Evolutionary conservation across 1,284 basidiomycete genomes (phyloP).

Genomic region (Apiotrichum montevideense): DNA sequence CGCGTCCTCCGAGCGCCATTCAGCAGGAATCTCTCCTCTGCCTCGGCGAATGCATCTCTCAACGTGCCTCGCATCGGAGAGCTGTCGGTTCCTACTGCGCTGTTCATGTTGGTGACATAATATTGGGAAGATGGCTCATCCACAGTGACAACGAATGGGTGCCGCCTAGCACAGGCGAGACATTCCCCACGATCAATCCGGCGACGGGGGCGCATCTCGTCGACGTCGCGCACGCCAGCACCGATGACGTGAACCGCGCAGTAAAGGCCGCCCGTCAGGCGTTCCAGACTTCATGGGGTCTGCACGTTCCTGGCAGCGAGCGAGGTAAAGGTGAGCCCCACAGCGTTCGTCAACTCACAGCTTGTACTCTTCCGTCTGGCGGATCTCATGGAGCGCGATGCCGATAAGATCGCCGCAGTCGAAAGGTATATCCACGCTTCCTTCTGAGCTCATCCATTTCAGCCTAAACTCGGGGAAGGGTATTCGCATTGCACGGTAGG

Average conservation of each 20-base stretch:
- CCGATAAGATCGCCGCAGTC: slow-evolving; percentile 60
- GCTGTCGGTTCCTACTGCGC: slow-evolving; percentile 65
- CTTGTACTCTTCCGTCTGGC: slow-evolving; percentile 71
- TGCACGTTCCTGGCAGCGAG: slow-evolving; percentile 74
- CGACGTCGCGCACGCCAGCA: slow-evolving; percentile 30
- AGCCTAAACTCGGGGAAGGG: slow-evolving; percentile 72
- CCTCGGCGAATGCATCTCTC: slow-evolving; percentile 13
- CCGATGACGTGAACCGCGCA: slow-evolving; percentile 69
- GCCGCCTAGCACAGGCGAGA: slow-evolving; percentile 16
- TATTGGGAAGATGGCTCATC: neutral
- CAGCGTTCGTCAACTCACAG: no score
- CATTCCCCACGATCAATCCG: slow-evolving; percentile 28
- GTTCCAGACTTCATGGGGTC: slow-evolving; percentile 83
- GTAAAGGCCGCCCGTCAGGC: slow-evolving; percentile 74
- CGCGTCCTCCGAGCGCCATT: no score
- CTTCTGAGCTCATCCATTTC: slow-evolving; percentile 30
- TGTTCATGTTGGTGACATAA: slow-evolving; percentile 60
- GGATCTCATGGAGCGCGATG: slow-evolving; percentile 80
- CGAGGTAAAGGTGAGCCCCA: slow-evolving; percentile 53
- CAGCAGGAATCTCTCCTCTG: neutral
- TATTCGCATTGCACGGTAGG: slow-evolving; percentile 59
- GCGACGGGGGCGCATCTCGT: slow-evolving; percentile 54
- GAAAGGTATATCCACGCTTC: slow-evolving; percentile 49
- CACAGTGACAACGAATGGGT: slow-evolving; percentile 36
- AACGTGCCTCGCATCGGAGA: slow-evolving; percentile 31